A percentile compares a stretch with the other conserved stretches of the same genome.
These are phyloP conservation scores for Zymoseptoria pseudotritici DNA, from an alignment of 2,329 filamentous ascomycete species.

Conservation along the genomic window DNA sequence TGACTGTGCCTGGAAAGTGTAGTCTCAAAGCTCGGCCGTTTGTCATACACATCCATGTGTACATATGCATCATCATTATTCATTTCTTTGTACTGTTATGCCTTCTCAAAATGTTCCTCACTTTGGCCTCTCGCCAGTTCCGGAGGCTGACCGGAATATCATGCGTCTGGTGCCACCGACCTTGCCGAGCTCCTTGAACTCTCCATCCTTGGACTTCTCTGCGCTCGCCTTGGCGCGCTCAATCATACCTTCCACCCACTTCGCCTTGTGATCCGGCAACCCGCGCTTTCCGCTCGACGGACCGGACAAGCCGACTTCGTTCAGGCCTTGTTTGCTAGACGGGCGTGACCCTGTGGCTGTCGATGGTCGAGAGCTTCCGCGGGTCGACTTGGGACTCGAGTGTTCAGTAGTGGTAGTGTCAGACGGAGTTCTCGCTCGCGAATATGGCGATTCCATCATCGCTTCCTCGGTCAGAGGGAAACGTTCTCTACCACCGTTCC, in stretches of 20 bases:
- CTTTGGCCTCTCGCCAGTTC: not conserved
- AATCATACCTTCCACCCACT: constrained; percentile 78
- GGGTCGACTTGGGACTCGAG: constrained; percentile 15
- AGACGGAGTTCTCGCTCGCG: constrained; percentile 1
- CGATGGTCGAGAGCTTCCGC: constrained; percentile 18
- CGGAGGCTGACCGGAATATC: constrained; percentile 43
- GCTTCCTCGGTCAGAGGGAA: constrained; percentile 9
- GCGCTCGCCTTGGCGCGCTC: constrained; percentile 66
- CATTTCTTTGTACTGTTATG: not conserved
- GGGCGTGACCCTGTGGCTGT: constrained; percentile 19
- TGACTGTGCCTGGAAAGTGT: not conserved
- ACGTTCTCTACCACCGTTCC: not conserved
- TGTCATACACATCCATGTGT: not conserved
- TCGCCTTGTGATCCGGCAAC: constrained; percentile 57
- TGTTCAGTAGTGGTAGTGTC: constrained; percentile 1
- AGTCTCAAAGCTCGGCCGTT: not conserved
- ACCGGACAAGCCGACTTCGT: constrained; percentile 14
- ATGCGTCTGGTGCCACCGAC: constrained; percentile 66
- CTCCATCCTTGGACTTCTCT: constrained; percentile 31
- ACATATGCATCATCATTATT: not conserved
- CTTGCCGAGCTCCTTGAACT: constrained; percentile 53
- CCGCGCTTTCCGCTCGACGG: constrained; percentile 14
- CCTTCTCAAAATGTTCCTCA: not conserved
- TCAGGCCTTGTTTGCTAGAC: constrained; percentile 15
- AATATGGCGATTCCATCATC: constrained; percentile 6